Evolutionary conservation across 1,284 basidiomycete genomes (phyloP).

Genomic region (Austroboletus niveus): DNA sequence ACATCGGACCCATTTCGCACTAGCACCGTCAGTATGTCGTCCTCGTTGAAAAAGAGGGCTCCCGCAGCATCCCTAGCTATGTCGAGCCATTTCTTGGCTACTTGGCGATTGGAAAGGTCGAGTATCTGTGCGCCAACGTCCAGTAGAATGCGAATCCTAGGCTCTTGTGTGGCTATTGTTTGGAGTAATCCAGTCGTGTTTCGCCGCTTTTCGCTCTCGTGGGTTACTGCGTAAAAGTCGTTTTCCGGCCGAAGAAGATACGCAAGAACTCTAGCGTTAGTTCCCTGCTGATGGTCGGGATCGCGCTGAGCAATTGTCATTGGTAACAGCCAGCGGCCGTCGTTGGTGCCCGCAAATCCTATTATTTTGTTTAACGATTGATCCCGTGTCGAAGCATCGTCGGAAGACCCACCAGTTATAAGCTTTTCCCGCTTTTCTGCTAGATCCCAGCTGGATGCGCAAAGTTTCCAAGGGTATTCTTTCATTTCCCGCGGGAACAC

Average conservation of each 20-base stretch:
- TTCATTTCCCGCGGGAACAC: conserved; percentile 34
- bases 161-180: not conserved
- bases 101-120: not conserved
- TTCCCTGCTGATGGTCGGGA: too few relatives aligned
- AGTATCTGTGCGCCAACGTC: not conserved
- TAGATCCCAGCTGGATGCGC: conserved; percentile 50
- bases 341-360: conserved; percentile 13
- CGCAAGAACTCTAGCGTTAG: not conserved
- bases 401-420: conserved; percentile 1
- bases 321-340: not conserved
- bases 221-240: not conserved
- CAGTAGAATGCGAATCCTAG: not conserved
- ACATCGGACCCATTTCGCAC: not conserved
- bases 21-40: not conserved
- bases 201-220: not conserved
- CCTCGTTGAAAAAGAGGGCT: not conserved
- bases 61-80: not conserved
- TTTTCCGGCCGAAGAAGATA: not conserved
- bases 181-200: not conserved
- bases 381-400: not conserved
- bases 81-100: not conserved
- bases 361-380: too few relatives aligned
- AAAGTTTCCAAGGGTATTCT: conserved; percentile 44
- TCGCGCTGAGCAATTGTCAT: too few relatives aligned
- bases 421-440: conserved; percentile 25